Conservation (phyloP, 495 filamentous ascomycete genomes). For the Cryomyces antarcticus region DNA sequence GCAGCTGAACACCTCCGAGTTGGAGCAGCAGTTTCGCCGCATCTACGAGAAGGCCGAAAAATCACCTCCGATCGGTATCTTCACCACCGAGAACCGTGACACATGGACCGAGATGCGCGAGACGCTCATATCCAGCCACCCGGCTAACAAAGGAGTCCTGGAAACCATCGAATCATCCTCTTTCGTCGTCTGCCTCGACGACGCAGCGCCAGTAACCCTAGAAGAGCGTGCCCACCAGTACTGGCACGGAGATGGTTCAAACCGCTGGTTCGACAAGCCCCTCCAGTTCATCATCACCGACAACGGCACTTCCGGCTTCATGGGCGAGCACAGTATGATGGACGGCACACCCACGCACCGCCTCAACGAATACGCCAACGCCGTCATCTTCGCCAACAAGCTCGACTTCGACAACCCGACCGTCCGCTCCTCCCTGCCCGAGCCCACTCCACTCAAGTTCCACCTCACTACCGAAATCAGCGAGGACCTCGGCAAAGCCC, state of each 20-base stretch:
- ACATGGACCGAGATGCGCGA: slow-evolving; percentile 70
- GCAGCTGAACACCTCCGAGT: slow-evolving; percentile 66
- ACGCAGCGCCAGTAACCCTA: slow-evolving; percentile 76
- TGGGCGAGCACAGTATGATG: slow-evolving; percentile 99
- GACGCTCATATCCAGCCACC: slow-evolving; percentile 48
- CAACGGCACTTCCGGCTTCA: slow-evolving; percentile 94
- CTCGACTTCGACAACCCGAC: slow-evolving; percentile 60
- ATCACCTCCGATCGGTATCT: slow-evolving; percentile 53
- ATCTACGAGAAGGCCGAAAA: slow-evolving; percentile 62
- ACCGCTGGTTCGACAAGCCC: slow-evolving; percentile 98
- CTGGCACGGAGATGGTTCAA: slow-evolving; percentile 93
- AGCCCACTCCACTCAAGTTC: slow-evolving; percentile 61
- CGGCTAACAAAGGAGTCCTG: slow-evolving; percentile 55
- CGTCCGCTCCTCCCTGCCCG: slow-evolving; percentile 65
- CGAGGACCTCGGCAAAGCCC: slow-evolving; percentile 53
- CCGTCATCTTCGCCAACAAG: slow-evolving; percentile 75
- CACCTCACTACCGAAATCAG: slow-evolving; percentile 48
- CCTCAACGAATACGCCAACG: slow-evolving; percentile 83
- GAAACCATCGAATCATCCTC: slow-evolving; percentile 74
- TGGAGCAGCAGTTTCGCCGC: slow-evolving; percentile 69
- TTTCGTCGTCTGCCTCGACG: slow-evolving; percentile 87
- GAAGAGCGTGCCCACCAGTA: slow-evolving; percentile 91
- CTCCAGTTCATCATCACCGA: slow-evolving; percentile 96
- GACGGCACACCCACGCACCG: slow-evolving; percentile 95
- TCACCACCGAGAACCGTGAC: slow-evolving; percentile 86